Base-by-base conservation (phyloP, 2,329 filamentous ascomycete genomes). In the Aspergillus cejpii region DNA sequence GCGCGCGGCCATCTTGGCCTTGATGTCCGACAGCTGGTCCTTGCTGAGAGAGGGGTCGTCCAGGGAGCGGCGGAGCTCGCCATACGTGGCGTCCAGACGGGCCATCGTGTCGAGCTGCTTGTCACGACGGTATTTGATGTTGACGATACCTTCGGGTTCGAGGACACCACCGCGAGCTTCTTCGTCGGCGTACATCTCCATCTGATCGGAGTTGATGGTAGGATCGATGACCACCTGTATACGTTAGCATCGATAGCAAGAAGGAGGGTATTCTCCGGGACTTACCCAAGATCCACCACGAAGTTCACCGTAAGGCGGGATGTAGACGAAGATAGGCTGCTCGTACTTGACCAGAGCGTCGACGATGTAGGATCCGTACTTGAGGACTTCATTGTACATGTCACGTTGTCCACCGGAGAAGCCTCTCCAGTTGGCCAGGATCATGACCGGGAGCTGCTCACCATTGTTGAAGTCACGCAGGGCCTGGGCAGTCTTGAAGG, bases 301-400 rank as follows among this genome's bases (percentile, higher is more conserved):
- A 44, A 98, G 84, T 72, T 98, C 92, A 58, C 92, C 91, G 63
- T 85, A 87, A 6, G 92, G 92, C 63, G 92, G 92, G 63, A 98
- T 98, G 77, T 98, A 98, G 53, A 98, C 88, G 65, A 98, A 98
- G 71, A 98, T 84, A 44, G 92, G 92, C 76, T 98, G 92, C 77
- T 98, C 87, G 65, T 88, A 98, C 74, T 96, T 94, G 77, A 95
- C 89, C 38, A 98, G 84, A 44, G 91, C 91, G 63, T 98, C 92
- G 57, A 98, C 92, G 64, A 98, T 98, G 79, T 92, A 97, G 14
- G 91, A 96, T 65, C 92, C 92, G 64, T 98, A 98, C 78, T 98
- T 98, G 71, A 98, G 82, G 12, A 98, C 92, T 74, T 98, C 92
- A 74, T 97, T 96, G 82, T 94, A 98, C 92, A 98, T 98, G 73